Percentiles rank a stretch among this genome's conserved stretches.
These are phyloP conservation scores for Colletotrichum sp. DNA, from an alignment of 2,329 filamentous ascomycete species.

Conservation along the genomic window DNA sequence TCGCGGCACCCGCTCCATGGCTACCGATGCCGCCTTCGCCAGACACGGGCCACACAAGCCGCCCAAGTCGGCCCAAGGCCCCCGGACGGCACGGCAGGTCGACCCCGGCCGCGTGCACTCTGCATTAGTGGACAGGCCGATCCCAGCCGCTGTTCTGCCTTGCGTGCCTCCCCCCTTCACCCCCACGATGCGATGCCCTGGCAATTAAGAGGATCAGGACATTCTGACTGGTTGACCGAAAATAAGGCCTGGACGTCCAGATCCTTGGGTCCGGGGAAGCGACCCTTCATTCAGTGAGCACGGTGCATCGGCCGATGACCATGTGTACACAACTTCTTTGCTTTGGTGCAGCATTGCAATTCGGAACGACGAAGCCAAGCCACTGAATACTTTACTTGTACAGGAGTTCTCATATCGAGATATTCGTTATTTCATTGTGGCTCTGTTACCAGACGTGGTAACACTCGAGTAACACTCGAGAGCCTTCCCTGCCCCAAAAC, in stretches of 20 bases:
- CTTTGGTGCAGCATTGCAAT: background rate
- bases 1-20: background rate
- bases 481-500: background rate
- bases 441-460: background rate
- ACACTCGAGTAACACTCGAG: background rate
- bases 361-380: background rate
- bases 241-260: background rate
- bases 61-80: background rate
- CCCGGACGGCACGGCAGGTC: background rate
- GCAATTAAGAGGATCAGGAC: background rate
- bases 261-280: background rate
- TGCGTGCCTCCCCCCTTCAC: background rate
- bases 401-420: background rate
- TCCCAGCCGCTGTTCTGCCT: background rate
- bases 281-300: background rate
- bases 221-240: background rate
- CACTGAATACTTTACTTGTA: background rate
- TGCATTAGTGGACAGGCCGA: background rate
- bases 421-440: background rate
- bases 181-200: background rate
- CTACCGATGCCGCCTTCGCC: background rate
- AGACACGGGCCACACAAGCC: background rate
- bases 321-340: background rate
- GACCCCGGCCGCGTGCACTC: background rate
- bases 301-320: background rate